Conservation (phyloP, 257 asterid species). For the Rauvolfia tetraphylla region DNA sequence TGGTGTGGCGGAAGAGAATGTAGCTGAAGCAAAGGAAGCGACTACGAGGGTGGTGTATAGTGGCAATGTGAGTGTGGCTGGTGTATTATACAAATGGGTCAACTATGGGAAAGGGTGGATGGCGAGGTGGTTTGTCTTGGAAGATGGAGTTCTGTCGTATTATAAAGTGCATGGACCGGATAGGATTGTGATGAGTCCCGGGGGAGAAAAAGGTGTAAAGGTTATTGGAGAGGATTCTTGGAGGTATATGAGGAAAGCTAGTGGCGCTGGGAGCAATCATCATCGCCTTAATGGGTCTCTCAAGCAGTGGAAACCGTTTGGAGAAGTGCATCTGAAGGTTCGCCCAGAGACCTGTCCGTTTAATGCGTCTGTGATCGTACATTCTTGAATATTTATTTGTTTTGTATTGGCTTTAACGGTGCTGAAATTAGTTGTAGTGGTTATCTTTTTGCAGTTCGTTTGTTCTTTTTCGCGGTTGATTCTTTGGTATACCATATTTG, state of each 20-base stretch:
- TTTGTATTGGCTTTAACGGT: neutral
- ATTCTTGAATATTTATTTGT: neutral
- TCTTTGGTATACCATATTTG: neutral
- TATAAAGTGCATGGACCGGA: conserved; percentile 96
- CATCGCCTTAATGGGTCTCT: conserved; percentile 34
- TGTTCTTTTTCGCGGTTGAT: neutral
- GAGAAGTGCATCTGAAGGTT: conserved; percentile 91
- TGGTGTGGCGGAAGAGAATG: conserved; percentile 36
- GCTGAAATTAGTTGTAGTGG: neutral
- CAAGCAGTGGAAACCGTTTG: conserved; percentile 78
- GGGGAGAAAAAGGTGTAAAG: conserved; percentile 64
- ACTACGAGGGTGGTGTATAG: conserved; percentile 18
- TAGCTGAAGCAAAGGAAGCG: conserved; percentile 28
- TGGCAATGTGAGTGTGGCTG: conserved; percentile 51
- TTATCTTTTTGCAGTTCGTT: neutral
- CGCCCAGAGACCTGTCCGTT: neutral
- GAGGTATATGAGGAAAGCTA: conserved; percentile 82
- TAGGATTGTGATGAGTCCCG: conserved; percentile 58
- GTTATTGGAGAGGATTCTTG: conserved; percentile 88
- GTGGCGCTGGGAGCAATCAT: conserved; percentile 20
- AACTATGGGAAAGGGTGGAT: conserved; percentile 98
- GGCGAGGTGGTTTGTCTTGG: conserved; percentile 92
- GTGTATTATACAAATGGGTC: conserved; percentile 90
- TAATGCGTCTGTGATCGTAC: neutral
- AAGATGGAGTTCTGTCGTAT: conserved; percentile 94